Evolutionary conservation across 768 basidiomycete species (phyloP).

Genomic region (Russula olivacea): DNA sequence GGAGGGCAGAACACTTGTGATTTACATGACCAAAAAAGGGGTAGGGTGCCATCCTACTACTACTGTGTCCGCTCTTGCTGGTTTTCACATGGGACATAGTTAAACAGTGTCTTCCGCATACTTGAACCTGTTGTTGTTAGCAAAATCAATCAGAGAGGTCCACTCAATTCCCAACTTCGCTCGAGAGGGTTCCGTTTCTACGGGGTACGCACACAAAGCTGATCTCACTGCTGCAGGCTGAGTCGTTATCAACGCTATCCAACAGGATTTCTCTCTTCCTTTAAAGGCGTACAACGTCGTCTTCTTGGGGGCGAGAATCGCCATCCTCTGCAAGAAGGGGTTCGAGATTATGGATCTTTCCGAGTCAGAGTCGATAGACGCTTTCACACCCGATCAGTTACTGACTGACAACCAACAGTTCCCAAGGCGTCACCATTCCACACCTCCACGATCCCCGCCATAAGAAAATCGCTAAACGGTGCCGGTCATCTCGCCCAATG

Average conservation of each 20-base stretch:
- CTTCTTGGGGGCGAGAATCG: constrained; percentile 90
- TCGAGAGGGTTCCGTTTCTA: constrained; percentile 95
- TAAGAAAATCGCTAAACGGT: constrained; percentile 68
- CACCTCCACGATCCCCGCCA: constrained; percentile 63
- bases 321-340: constrained; percentile 86
- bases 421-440: constrained; percentile 84
- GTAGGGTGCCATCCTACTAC: constrained; percentile 33
- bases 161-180: constrained; percentile 65
- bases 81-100: constrained; percentile 32
- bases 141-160: constrained; percentile 56
- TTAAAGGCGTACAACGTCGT: constrained; percentile 86
- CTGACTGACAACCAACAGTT: constrained; percentile 38
- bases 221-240: not conserved
- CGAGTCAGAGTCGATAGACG: constrained; percentile 52
- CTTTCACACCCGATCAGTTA: not conserved
- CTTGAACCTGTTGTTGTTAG: constrained; percentile 83
- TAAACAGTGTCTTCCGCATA: constrained; percentile 91
- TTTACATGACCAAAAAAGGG: constrained; percentile 94
- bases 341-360: constrained; percentile 97
- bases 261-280: constrained; percentile 80
- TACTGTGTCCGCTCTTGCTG: constrained; percentile 24
- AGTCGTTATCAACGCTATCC: not conserved
- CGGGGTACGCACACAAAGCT: constrained; percentile 39
- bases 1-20: constrained; percentile 79
- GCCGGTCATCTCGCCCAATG: constrained; percentile 73